Percentiles rank a stretch among this genome's conserved stretches.
These are phyloP conservation scores for Acer saccharum DNA, from an alignment of 345 rosid species.

Conservation along the genomic window DNA sequence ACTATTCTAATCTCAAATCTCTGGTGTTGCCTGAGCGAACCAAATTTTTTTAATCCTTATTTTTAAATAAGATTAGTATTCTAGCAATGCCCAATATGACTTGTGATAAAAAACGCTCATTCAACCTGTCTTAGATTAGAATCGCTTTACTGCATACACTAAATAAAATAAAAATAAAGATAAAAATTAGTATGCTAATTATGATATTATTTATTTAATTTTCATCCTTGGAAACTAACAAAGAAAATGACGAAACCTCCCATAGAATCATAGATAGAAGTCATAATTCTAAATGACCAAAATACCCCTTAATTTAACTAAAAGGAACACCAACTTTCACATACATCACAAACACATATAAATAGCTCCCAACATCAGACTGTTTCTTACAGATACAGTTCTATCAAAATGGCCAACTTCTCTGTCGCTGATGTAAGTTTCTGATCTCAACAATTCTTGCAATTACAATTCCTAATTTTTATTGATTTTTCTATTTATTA, in stretches of 20 bases:
- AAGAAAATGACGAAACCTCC: too few species aligned
- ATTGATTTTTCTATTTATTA: neutral
- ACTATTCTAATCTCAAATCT: too few species aligned
- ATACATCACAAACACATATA: neutral
- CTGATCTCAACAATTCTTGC: conserved; percentile 5
- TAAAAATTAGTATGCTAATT: neutral
- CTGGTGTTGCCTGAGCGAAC: too few species aligned
- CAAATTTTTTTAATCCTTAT: too few species aligned
- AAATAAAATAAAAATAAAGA: too few species aligned
- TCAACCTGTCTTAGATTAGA: too few species aligned
- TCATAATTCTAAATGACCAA: conserved; percentile 9
- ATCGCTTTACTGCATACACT: too few species aligned
- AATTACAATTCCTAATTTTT: neutral
- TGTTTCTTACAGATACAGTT: neutral
- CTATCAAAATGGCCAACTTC: conserved; percentile 31
- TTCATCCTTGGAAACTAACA: neutral
- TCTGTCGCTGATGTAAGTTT: conserved; percentile 27
- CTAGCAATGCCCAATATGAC: too few species aligned
- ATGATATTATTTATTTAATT: too few species aligned
- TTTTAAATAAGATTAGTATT: too few species aligned
- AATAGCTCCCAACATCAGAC: neutral
- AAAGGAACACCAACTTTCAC: neutral
- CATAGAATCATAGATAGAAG: too few species aligned
- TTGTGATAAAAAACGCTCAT: too few species aligned
- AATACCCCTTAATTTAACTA: neutral